Percentiles rank a stretch among this genome's conserved stretches.
Evolutionary conservation across 2,329 filamentous ascomycete genomes (phyloP).

Genomic region (Fusarium camptoceras): DNA sequence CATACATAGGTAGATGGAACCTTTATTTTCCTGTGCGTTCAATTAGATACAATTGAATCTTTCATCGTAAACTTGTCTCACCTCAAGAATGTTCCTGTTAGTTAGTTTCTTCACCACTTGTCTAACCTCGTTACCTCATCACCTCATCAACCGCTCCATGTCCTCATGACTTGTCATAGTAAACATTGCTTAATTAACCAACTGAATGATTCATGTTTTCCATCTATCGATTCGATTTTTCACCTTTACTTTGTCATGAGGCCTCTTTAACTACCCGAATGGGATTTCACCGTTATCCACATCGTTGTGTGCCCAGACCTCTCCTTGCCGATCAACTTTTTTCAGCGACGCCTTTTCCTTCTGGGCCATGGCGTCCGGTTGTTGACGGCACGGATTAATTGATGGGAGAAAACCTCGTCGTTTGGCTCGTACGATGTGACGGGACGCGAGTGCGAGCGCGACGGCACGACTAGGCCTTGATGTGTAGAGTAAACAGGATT

Average conservation of each 20-base stretch:
- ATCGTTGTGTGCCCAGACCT: constrained; percentile 9
- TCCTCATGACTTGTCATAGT: constrained; percentile 6
- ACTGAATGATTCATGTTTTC: background rate
- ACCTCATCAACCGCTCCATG: constrained; percentile 7
- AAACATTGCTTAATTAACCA: constrained; percentile 6
- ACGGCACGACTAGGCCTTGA: background rate
- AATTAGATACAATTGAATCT: constrained; percentile 15
- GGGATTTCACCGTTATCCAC: constrained; percentile 5
- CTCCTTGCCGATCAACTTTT: background rate
- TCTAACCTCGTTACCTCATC: constrained; percentile 19
- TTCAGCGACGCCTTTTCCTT: background rate
- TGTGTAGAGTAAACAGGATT: background rate
- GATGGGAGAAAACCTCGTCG: background rate
- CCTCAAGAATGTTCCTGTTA: constrained; percentile 29
- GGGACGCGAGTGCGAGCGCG: background rate
- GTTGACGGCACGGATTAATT: constrained; percentile 8
- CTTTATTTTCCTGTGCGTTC: constrained; percentile 7
- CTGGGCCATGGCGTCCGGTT: background rate
- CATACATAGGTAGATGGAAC: background rate
- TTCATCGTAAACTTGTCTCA: constrained; percentile 24
- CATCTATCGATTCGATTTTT: background rate
- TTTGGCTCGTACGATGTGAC: constrained; percentile 3
- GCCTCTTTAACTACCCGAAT: background rate
- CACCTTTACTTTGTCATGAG: background rate
- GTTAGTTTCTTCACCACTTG: constrained; percentile 5